Conservation (phyloP, 352 stramenopile genomes). For the Globisporangium parvum region DNA sequence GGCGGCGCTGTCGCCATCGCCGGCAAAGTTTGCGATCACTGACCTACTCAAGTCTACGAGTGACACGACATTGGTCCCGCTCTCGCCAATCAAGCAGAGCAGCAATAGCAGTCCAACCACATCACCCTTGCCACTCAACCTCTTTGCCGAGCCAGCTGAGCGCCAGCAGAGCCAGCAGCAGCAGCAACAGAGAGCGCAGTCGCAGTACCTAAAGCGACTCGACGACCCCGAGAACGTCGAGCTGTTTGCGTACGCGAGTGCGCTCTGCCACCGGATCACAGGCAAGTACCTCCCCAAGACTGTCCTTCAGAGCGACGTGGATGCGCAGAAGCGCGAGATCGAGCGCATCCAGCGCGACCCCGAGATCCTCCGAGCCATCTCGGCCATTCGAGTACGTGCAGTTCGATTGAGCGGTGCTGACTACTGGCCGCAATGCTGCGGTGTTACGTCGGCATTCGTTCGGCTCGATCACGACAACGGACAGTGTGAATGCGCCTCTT, state of each 20-base stretch:
- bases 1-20: neutral
- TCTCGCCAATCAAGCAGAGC: slow-evolving; percentile 11
- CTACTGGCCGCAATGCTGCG: neutral
- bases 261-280: slow-evolving; percentile 57
- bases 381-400: slow-evolving; percentile 26
- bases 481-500: neutral
- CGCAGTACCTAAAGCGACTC: slow-evolving; percentile 30
- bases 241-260: slow-evolving; percentile 61
- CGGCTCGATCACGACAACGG: neutral
- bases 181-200: slow-evolving; percentile 2
- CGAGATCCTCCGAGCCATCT: slow-evolving; percentile 53
- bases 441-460: neutral
- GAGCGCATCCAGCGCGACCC: slow-evolving; percentile 48
- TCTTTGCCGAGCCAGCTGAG: slow-evolving; percentile 3
- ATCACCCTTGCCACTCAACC: neutral
- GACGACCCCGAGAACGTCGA: slow-evolving; percentile 52
- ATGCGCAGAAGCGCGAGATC: slow-evolving; percentile 50
- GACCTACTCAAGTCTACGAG: slow-evolving; percentile 16
- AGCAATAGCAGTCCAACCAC: neutral
- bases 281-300: slow-evolving; percentile 47
- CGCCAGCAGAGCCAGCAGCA: slow-evolving; percentile 8
- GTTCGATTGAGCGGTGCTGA: neutral
- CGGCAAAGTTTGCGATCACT: slow-evolving; percentile 21
- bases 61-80: neutral
- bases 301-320: slow-evolving; percentile 33